Percentiles rank a stretch among this genome's conserved stretches.
These are phyloP conservation scores for Inga leiocalycina DNA, from an alignment of 306 rosid genomes.

Conservation along the genomic window DNA sequence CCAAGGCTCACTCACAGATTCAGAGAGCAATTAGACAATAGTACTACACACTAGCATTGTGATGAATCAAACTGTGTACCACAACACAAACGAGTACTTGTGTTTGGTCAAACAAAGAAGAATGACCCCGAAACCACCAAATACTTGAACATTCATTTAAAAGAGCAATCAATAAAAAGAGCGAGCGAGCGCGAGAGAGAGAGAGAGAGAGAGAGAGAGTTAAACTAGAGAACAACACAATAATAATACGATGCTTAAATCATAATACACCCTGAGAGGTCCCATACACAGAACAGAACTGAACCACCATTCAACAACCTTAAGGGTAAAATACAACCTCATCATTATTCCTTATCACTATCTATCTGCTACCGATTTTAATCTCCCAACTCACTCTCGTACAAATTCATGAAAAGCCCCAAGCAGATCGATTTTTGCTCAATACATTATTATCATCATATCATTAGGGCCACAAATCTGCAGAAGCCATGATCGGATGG, in stretches of 20 bases:
- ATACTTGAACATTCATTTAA: not conserved
- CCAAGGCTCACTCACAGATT: not conserved
- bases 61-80: not conserved
- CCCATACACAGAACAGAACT: constrained; percentile 46
- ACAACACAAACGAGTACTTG: not conserved
- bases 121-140: constrained; percentile 9
- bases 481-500: constrained; percentile 73
- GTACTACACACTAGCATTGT: not conserved
- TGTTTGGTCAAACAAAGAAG: not conserved
- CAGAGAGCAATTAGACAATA: not conserved
- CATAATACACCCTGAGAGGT: constrained; percentile 21
- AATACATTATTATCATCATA: not conserved
- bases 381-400: constrained; percentile 32
- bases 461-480: constrained; percentile 50
- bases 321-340: constrained; percentile 29
- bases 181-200: not conserved
- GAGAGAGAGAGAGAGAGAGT: not conserved
- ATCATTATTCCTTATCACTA: constrained; percentile 51
- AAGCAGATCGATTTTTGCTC: not conserved
- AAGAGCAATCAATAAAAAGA: not conserved
- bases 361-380: constrained; percentile 32
- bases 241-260: constrained; percentile 13
- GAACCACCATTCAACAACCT: constrained; percentile 31
- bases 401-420: not conserved
- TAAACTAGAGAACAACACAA: not conserved